Conservation (phyloP, 106 monocot genomes). For the Amphibolis antarctica region DNA sequence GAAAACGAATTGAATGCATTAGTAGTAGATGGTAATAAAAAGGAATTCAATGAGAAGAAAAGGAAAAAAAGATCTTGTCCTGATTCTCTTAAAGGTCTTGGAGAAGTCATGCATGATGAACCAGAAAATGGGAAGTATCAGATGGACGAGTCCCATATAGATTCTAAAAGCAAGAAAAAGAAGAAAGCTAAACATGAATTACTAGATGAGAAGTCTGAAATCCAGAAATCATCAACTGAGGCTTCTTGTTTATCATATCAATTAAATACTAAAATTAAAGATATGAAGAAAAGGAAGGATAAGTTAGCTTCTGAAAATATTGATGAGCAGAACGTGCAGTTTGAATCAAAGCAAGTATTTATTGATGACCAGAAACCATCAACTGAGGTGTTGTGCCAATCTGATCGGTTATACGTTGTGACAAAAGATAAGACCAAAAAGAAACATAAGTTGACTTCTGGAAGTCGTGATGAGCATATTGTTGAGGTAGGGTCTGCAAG, state of each 20-base stretch:
- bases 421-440: not conserved
- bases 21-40: not conserved
- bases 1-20: not conserved
- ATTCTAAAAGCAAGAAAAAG: conserved; percentile 8
- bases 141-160: not conserved
- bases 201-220: not conserved
- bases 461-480: not conserved
- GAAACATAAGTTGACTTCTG: not conserved
- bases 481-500: no score
- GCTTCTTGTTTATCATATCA: not conserved
- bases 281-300: conserved; percentile 5
- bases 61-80: conserved; percentile 1
- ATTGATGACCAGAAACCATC: no score
- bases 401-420: no score
- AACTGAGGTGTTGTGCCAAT: no score
- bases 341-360: not conserved
- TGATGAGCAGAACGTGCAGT: not conserved
- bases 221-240: not conserved
- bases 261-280: not conserved
- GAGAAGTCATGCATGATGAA: not conserved
- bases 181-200: conserved; percentile 2
- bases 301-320: not conserved
- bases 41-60: not conserved
- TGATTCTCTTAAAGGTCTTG: not conserved
- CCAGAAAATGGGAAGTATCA: not conserved